Conservation (phyloP, 768 basidiomycete genomes). For the Rhodotorula taiwanensis region DNA sequence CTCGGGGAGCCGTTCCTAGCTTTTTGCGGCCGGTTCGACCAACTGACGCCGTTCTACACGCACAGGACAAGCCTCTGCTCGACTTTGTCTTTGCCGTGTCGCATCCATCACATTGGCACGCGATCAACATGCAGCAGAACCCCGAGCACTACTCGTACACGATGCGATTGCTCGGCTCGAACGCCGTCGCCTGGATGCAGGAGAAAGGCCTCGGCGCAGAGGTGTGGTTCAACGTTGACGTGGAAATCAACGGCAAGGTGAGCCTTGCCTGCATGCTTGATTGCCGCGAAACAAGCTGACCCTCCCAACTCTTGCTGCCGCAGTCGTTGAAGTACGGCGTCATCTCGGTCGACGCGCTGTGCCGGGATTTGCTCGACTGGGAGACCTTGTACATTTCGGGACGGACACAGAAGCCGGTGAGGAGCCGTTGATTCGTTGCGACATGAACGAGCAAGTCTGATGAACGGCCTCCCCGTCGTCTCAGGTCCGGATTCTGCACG, state of each 20-base stretch:
- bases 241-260: constrained; percentile 75
- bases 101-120: constrained; percentile 87
- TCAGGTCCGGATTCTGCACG: constrained; percentile 71
- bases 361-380: constrained; percentile 87
- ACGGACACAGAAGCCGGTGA: constrained; percentile 86
- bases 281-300: no score
- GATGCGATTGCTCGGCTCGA: constrained; percentile 74
- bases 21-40: no score
- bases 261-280: background rate
- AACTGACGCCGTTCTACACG: no score
- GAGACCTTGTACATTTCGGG: constrained; percentile 86
- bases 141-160: constrained; percentile 86
- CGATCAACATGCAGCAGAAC: constrained; percentile 85
- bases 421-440: constrained; percentile 23
- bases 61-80: constrained; percentile 63
- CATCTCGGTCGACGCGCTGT: constrained; percentile 81
- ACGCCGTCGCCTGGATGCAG: constrained; percentile 72
- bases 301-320: no score
- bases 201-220: constrained; percentile 56
- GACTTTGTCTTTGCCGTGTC: constrained; percentile 97
- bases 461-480: background rate
- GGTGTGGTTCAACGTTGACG: constrained; percentile 92
- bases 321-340: constrained; percentile 96
- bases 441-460: background rate
- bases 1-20: no score